Evolutionary conservation across 305 asterid species (phyloP).

Genomic region (Lippia alba): DNA sequence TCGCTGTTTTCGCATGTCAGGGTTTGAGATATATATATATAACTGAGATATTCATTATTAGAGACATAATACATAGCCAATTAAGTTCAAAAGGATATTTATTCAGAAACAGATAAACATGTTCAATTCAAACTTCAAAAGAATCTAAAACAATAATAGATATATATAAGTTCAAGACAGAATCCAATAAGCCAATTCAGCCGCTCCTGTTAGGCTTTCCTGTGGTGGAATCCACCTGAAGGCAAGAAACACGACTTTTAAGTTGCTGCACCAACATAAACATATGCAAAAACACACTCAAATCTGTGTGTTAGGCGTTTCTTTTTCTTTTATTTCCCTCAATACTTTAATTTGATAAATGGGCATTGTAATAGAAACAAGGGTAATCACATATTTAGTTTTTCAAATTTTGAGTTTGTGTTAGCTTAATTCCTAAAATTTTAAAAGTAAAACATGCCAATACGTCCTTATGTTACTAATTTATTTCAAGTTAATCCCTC

Average conservation of each 20-base stretch:
- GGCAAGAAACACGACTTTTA: background rate
- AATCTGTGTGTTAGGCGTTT: background rate
- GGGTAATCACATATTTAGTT: too few relatives aligned
- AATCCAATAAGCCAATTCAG: slow-evolving; percentile 27
- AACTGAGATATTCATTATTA: background rate
- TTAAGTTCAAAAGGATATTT: background rate
- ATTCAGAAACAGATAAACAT: slow-evolving; percentile 6
- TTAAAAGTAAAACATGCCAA: too few relatives aligned
- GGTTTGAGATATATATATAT: too few relatives aligned
- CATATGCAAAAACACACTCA: background rate
- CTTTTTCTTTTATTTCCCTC: too few relatives aligned
- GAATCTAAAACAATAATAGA: slow-evolving; percentile 2
- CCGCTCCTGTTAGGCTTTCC: slow-evolving; percentile 85
- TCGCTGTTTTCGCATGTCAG: too few relatives aligned
- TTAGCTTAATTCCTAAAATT: too few relatives aligned
- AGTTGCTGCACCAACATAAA: background rate
- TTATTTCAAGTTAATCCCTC: too few relatives aligned
- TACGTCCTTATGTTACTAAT: too few relatives aligned
- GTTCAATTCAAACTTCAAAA: slow-evolving; percentile 3
- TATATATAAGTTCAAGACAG: background rate
- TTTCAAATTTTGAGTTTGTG: too few relatives aligned
- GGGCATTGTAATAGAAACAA: too few relatives aligned
- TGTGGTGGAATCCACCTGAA: slow-evolving; percentile 55
- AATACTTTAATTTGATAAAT: too few relatives aligned
- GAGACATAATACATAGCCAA: background rate